Conservation (phyloP, 2,329 filamentous ascomycete genomes). For the Botrytis squamosa region DNA sequence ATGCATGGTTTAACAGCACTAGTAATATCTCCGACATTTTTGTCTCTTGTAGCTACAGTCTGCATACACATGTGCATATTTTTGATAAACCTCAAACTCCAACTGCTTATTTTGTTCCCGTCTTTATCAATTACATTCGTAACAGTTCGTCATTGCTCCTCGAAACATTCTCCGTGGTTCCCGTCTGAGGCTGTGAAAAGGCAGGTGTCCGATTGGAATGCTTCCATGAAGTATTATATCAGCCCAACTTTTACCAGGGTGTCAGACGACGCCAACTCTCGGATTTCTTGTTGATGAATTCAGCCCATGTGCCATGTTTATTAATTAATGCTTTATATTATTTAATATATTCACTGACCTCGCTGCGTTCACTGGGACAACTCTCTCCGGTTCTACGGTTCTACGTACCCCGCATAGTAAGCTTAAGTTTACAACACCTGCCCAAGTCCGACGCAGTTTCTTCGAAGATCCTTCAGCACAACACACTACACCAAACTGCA, state of each 20-base stretch:
- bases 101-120: neutral
- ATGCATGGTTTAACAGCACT: neutral
- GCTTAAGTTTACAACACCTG: neutral
- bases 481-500: neutral
- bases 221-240: neutral
- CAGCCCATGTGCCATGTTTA: slow-evolving; percentile 6
- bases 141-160: neutral
- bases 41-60: neutral
- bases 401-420: neutral
- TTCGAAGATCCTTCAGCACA: neutral
- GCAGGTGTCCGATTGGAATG: neutral
- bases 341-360: slow-evolving; percentile 1
- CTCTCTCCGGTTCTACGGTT: neutral
- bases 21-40: neutral
- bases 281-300: neutral
- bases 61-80: neutral
- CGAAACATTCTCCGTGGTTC: neutral
- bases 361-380: neutral
- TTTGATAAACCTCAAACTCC: neutral
- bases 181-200: slow-evolving; percentile 10
- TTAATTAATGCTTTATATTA: neutral
- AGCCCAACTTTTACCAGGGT: slow-evolving; percentile 2
- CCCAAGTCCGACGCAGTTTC: slow-evolving; percentile 1
- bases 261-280: slow-evolving; percentile 15
- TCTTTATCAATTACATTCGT: neutral